phyloP scores from a whole-genome alignment of 192 early-diverging fungal genomes.

The Paraglomus brasilianum region DNA sequence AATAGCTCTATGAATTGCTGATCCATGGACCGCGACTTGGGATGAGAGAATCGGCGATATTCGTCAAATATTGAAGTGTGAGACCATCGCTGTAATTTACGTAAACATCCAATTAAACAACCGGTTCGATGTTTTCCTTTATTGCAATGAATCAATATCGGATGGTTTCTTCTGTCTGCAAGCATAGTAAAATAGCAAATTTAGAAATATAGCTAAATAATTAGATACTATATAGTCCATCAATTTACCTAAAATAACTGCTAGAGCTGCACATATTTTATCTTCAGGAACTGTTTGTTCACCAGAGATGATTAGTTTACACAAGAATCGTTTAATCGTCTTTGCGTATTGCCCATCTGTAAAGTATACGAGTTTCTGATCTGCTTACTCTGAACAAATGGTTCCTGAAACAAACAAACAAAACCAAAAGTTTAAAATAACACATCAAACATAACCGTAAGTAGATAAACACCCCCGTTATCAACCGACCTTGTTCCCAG shows the following conservation, averaged over 20 bases:
- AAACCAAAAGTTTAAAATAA: slow-evolving; percentile 3
- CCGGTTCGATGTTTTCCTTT: slow-evolving; percentile 97
- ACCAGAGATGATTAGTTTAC: neutral
- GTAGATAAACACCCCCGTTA: neutral
- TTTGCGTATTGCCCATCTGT: too few relatives aligned
- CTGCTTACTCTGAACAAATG: slow-evolving; percentile 61
- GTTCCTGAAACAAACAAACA: slow-evolving; percentile 46
- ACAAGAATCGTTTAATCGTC: neutral
- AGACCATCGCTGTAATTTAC: slow-evolving; percentile 94
- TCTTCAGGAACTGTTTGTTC: slow-evolving; percentile 53
- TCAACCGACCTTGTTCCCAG: slow-evolving; percentile 84
- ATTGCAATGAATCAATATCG: slow-evolving; percentile 94
- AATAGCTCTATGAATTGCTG: slow-evolving; percentile 86
- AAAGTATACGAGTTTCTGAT: too few relatives aligned
- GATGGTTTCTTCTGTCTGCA: slow-evolving; percentile 70
- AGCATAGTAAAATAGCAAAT: slow-evolving; percentile 43
- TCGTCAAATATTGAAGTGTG: slow-evolving; percentile 98
- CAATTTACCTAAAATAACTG: slow-evolving; percentile 48
- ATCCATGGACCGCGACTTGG: slow-evolving; percentile 81
- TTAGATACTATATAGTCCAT: neutral
- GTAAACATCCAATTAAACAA: slow-evolving; percentile 90
- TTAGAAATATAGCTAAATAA: too few relatives aligned
- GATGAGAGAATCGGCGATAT: slow-evolving; percentile 87
- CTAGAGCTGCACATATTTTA: slow-evolving; percentile 57
- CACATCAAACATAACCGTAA: neutral